phyloP scores from a whole-genome alignment of 2,329 filamentous ascomycete genomes.

The Samsoniella hepiali region DNA sequence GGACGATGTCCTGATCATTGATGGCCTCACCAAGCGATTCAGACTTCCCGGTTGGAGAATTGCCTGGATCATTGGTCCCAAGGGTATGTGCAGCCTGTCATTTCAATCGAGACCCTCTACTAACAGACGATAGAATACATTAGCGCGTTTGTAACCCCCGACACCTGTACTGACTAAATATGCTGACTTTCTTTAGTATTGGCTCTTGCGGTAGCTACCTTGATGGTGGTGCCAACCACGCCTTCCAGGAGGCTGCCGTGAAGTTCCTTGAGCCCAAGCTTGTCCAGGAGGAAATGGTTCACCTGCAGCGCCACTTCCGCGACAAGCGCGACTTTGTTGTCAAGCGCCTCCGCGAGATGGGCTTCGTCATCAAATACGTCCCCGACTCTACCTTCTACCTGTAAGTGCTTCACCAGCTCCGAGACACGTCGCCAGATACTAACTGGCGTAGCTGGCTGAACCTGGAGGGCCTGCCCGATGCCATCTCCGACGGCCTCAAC shows the following conservation, averaged over 20 bases:
- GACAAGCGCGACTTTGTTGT: constrained; percentile 92
- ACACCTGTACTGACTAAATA: not conserved
- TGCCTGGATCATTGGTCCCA: constrained; percentile 92
- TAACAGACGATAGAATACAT: constrained; percentile 65
- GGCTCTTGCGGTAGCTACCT: constrained; percentile 91
- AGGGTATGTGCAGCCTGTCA: constrained; percentile 42
- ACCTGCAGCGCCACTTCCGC: constrained; percentile 83
- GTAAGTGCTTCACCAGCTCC: constrained; percentile 41
- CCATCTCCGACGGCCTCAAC: constrained; percentile 88
- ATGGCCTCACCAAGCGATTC: constrained; percentile 95
- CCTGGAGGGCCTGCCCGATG: constrained; percentile 66
- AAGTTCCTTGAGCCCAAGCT: constrained; percentile 85
- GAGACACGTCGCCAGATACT: not conserved
- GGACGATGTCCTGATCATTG: constrained; percentile 90
- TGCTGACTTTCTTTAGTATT: constrained; percentile 48
- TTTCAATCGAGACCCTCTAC: not conserved
- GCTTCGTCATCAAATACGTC: constrained; percentile 78
- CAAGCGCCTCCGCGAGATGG: constrained; percentile 74
- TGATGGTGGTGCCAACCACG: constrained; percentile 89
- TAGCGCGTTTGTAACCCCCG: constrained; percentile 57
- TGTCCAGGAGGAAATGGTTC: constrained; percentile 81
- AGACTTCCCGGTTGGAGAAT: constrained; percentile 94
- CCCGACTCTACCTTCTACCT: constrained; percentile 95
- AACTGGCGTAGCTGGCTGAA: constrained; percentile 46
- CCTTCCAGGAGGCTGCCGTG: constrained; percentile 91